phyloP scores from a whole-genome alignment of 2,329 filamentous ascomycete species.

The Penicillium corylophilum region DNA sequence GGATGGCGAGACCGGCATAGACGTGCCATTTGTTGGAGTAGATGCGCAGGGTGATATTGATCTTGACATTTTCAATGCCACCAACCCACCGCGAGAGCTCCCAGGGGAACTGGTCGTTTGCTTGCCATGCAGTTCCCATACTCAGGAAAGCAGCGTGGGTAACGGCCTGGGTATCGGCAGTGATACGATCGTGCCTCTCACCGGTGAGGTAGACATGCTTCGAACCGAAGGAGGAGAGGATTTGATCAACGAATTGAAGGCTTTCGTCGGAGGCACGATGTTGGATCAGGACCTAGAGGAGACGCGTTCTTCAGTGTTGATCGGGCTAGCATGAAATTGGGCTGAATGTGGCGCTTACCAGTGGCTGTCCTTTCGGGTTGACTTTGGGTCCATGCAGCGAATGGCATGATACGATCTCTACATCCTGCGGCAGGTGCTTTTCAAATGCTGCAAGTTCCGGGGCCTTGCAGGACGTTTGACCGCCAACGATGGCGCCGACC shows the following conservation, averaged over 20 bases:
- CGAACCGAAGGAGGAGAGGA: conserved; percentile 79
- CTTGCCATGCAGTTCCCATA: conserved; percentile 98
- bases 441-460: conserved; percentile 95
- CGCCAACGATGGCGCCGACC: conserved; percentile 89
- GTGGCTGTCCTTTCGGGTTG: conserved; percentile 81
- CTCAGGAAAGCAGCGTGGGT: conserved; percentile 95
- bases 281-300: conserved; percentile 71
- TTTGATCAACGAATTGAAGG: conserved; percentile 73
- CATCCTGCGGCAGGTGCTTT: conserved; percentile 78
- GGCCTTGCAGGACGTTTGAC: conserved; percentile 97
- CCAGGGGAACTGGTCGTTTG: conserved; percentile 95
- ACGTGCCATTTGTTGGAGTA: conserved; percentile 99
- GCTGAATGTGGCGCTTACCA: conserved; percentile 55
- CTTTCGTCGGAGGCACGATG: conserved; percentile 79
- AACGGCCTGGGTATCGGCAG: conserved; percentile 95
- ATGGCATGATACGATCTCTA: conserved; percentile 93
- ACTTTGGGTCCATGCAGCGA: conserved; percentile 92
- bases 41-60: conserved; percentile 95
- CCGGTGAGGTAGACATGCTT: conserved; percentile 87
- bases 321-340: conserved; percentile 12
- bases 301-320: conserved; percentile 14
- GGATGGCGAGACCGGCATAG: conserved; percentile 92
- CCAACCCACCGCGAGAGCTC: conserved; percentile 93
- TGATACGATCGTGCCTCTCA: conserved; percentile 90
- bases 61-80: conserved; percentile 98